These are phyloP conservation scores for Dothistroma septosporum DNA, from an alignment of 2,329 filamentous ascomycete genomes.

Conservation along the genomic window DNA sequence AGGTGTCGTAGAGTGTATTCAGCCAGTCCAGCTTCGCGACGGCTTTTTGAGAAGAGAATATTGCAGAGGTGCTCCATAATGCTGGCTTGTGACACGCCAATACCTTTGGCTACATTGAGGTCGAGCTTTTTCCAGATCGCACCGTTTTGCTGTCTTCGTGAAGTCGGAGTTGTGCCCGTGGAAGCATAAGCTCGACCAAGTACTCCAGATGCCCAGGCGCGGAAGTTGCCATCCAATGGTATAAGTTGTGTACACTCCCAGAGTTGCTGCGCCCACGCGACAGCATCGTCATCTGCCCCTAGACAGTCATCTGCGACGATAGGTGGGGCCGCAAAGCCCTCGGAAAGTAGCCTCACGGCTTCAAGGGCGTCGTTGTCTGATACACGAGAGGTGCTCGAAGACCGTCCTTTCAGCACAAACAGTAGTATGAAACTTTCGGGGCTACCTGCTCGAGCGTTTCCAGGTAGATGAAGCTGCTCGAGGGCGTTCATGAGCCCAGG, in stretches of 20 bases:
- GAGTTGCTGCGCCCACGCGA: conserved; percentile 31
- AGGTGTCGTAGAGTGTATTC: conserved; percentile 37
- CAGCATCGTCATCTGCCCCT: conserved; percentile 61
- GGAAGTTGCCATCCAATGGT: conserved; percentile 28
- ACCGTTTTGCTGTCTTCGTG: background rate
- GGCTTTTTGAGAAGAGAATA: conserved; percentile 27
- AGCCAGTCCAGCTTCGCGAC: conserved; percentile 42
- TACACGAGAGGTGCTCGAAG: conserved; percentile 59
- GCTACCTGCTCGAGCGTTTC: conserved; percentile 64
- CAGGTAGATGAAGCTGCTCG: conserved; percentile 57
- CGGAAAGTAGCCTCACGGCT: conserved; percentile 69
- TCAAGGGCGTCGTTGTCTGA: conserved; percentile 65
- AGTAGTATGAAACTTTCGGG: conserved; percentile 76
- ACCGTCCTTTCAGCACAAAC: conserved; percentile 73
- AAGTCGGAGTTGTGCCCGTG: conserved; percentile 27
- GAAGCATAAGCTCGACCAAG: conserved; percentile 76
- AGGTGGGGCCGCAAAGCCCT: conserved; percentile 63
- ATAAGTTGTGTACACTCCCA: conserved; percentile 22
- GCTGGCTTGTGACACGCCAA: conserved; percentile 29
- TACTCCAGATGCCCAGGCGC: conserved; percentile 79
- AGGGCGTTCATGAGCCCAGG: conserved; percentile 19
- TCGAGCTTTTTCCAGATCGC: background rate
- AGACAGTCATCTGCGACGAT: conserved; percentile 63
- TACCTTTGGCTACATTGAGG: background rate
- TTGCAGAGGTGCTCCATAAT: conserved; percentile 37